A percentile compares a stretch with the other conserved stretches of the same genome.
Evolutionary conservation across 441 rosid species (phyloP).

Genomic region (Pelargonium australe): DNA sequence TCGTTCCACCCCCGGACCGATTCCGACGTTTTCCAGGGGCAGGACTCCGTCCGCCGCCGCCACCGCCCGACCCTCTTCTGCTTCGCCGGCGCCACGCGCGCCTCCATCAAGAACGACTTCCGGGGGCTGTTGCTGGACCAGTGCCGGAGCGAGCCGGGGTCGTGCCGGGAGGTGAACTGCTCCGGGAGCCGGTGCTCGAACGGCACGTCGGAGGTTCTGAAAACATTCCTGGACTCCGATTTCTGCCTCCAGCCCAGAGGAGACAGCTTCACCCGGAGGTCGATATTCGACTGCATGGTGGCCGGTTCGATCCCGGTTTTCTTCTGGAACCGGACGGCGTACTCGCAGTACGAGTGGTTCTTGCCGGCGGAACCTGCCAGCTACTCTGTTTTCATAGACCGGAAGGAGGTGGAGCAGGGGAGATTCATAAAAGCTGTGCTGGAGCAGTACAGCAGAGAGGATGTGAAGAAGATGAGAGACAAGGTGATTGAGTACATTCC

Average conservation of each 20-base stretch:
- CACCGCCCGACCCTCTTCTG: conserved; percentile 57
- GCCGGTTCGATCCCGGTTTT: conserved; percentile 93
- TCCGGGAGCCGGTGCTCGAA: conserved; percentile 51
- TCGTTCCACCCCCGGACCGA: conserved; percentile 92
- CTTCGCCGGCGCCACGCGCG: conserved; percentile 79
- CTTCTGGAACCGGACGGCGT: conserved; percentile 81
- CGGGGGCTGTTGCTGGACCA: conserved; percentile 55
- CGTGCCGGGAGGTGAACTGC: conserved; percentile 63
- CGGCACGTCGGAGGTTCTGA: conserved; percentile 65
- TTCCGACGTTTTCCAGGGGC: conserved; percentile 63
- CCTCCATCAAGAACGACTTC: conserved; percentile 53
- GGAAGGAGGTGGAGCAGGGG: conserved; percentile 63
- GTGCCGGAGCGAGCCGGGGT: conserved; percentile 44
- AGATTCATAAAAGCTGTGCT: conserved; percentile 52
- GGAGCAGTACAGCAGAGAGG: conserved; percentile 48
- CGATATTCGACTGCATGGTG: conserved; percentile 84
- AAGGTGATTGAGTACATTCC: conserved; percentile 68
- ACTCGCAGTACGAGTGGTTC: conserved; percentile 85
- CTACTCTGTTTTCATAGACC: conserved; percentile 76
- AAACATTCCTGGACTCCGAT: conserved; percentile 62
- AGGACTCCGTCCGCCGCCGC: conserved; percentile 51
- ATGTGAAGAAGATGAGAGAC: conserved; percentile 66
- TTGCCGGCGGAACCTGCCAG: conserved; percentile 56
- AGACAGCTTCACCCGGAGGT: conserved; percentile 84
- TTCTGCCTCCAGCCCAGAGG: conserved; percentile 94